A percentile compares a stretch with the other conserved stretches of the same genome.
Evolutionary conservation across 2,329 filamentous ascomycete species (phyloP).

Genomic region (Coniochaeta hoffmannii): DNA sequence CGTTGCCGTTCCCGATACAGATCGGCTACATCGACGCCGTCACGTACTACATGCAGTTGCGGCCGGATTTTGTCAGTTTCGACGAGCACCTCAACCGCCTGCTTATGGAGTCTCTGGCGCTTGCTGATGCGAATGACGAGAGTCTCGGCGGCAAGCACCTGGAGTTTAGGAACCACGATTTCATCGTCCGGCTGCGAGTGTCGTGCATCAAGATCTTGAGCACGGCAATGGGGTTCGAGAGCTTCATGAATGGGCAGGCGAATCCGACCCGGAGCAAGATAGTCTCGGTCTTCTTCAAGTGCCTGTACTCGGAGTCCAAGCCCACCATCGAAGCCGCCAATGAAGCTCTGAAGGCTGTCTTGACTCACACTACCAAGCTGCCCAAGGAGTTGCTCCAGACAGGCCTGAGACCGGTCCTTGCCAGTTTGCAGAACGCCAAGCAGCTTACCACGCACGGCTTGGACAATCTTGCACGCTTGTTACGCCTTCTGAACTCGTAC

Average conservation of each 20-base stretch:
- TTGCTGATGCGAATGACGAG: conserved; percentile 93
- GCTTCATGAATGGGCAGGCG: conserved; percentile 71
- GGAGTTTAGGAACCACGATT: conserved; percentile 92
- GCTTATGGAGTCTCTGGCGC: conserved; percentile 84
- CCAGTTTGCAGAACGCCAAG: conserved; percentile 91
- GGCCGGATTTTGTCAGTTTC: conserved; percentile 82
- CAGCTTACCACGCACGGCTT: conserved; percentile 82
- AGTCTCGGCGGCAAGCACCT: conserved; percentile 84
- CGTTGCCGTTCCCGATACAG: conserved; percentile 87
- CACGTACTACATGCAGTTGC: conserved; percentile 86
- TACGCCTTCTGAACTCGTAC: conserved; percentile 92
- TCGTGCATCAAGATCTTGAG: conserved; percentile 90
- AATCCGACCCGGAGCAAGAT: conserved; percentile 64
- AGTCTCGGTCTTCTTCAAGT: conserved; percentile 96
- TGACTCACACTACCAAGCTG: conserved; percentile 82
- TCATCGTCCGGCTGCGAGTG: conserved; percentile 84
- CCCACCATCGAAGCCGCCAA: conserved; percentile 93
- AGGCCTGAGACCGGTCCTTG: conserved; percentile 87
- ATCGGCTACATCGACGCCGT: conserved; percentile 98
- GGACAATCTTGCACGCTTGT: conserved; percentile 79
- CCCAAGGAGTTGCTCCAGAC: conserved; percentile 94
- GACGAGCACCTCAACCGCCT: conserved; percentile 87
- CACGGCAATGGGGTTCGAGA: conserved; percentile 86
- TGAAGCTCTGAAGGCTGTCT: conserved; percentile 77
- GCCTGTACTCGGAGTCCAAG: conserved; percentile 84